Evolutionary conservation across 2,329 filamentous ascomycete species (phyloP).

Genomic region (Pseudophaeomoniella oleicola): DNA sequence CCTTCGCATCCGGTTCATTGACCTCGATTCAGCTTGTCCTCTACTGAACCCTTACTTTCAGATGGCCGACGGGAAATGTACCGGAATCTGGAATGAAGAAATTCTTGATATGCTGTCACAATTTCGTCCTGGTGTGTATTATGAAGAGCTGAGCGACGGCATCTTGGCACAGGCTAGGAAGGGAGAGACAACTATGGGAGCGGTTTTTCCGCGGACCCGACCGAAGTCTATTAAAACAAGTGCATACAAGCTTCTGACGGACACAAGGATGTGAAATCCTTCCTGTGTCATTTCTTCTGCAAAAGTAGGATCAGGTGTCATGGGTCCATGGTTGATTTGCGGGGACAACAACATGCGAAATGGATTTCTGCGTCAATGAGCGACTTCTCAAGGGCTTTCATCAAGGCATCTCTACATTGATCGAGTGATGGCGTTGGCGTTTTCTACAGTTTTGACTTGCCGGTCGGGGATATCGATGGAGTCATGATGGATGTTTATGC

Average conservation of each 20-base stretch:
- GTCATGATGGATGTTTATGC: no score
- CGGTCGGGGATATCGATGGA: no score
- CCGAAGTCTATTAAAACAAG: conserved; percentile 24
- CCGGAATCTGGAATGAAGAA: conserved; percentile 56
- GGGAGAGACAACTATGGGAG: conserved; percentile 14
- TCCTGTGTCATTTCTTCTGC: no score
- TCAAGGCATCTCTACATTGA: no score
- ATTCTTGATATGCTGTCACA: conserved; percentile 48
- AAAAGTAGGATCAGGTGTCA: no score
- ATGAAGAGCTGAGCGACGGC: conserved; percentile 48
- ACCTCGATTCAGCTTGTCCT: conserved; percentile 57
- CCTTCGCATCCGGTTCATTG: conserved; percentile 59
- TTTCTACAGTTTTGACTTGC: no score
- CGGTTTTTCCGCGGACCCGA: conserved; percentile 21
- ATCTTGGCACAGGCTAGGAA: conserved; percentile 32
- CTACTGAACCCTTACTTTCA: conserved; percentile 61
- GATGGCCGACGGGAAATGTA: conserved; percentile 44
- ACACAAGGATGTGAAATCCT: conserved; percentile 13
- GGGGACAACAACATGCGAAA: no score
- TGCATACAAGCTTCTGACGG: conserved; percentile 24
- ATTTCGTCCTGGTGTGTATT: conserved; percentile 43
- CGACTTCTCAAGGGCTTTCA: no score
- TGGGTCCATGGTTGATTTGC: no score
- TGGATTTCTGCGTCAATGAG: no score
- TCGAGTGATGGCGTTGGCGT: no score